A percentile compares a stretch with the other conserved stretches of the same genome.
phyloP scores from a whole-genome alignment of 2,329 filamentous ascomycete species.

The Cladorrhinum sp. region DNA sequence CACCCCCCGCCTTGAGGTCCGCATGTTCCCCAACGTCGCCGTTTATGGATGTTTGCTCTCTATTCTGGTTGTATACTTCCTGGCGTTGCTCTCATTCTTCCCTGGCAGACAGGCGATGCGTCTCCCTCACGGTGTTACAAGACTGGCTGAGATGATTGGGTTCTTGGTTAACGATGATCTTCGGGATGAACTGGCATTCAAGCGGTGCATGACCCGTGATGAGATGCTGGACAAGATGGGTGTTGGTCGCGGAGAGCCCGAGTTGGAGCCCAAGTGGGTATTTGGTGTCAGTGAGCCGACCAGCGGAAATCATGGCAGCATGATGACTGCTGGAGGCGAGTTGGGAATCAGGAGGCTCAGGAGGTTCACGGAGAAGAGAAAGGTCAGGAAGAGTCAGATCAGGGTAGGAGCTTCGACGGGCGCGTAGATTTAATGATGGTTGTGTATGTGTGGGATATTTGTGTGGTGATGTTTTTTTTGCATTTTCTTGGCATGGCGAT shows the following conservation, averaged over 20 bases:
- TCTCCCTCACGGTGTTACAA: constrained; percentile 70
- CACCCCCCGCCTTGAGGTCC: constrained; percentile 44
- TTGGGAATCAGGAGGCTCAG: constrained; percentile 45
- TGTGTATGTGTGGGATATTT: background rate
- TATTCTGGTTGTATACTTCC: constrained; percentile 66
- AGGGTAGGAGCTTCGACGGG: constrained; percentile 10
- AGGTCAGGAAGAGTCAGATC: constrained; percentile 31
- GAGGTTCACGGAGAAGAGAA: constrained; percentile 44
- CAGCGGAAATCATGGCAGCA: constrained; percentile 23
- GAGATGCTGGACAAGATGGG: constrained; percentile 70
- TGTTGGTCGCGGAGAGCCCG: constrained; percentile 39
- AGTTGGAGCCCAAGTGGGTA: constrained; percentile 51
- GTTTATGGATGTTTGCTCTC: constrained; percentile 71
- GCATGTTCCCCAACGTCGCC: constrained; percentile 70
- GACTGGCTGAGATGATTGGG: constrained; percentile 71
- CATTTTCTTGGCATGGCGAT: background rate
- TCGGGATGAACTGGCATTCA: constrained; percentile 69
- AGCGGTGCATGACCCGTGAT: constrained; percentile 59
- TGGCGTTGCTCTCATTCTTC: constrained; percentile 60
- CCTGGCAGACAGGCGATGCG: constrained; percentile 59
- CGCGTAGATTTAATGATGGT: background rate
- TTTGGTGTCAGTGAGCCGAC: constrained; percentile 42
- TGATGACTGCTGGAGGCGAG: constrained; percentile 33
- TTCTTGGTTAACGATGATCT: constrained; percentile 73
- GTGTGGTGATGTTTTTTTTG: background rate